Evolutionary conservation across 1,284 basidiomycete species (phyloP).

Genomic region (Amylostereum chailletii): DNA sequence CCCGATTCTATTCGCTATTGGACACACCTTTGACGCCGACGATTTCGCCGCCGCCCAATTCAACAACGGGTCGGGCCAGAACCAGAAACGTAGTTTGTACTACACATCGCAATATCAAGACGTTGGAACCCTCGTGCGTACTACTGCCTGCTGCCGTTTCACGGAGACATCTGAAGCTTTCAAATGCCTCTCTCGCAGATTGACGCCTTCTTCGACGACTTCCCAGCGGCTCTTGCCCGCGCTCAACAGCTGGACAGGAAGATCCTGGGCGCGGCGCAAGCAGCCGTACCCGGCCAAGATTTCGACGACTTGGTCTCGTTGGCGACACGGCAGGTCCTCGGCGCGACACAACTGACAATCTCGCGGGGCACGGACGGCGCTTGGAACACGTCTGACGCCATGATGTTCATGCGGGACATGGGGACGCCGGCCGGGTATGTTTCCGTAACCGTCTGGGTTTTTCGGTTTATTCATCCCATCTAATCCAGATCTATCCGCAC

Average conservation of each 20-base stretch:
- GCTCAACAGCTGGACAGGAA: slow-evolving; percentile 1
- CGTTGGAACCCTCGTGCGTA: slow-evolving; percentile 4
- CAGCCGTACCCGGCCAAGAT: neutral
- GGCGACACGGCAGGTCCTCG: neutral
- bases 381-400: slow-evolving; percentile 8
- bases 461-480: no score
- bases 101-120: neutral
- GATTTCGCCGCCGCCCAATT: slow-evolving; percentile 12
- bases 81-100: neutral
- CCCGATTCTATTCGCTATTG: slow-evolving; percentile 9
- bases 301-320: slow-evolving; percentile 1
- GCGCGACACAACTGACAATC: slow-evolving; percentile 7
- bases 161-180: no score
- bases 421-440: no score
- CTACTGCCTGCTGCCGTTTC: neutral
- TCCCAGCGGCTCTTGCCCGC: neutral
- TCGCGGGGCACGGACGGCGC: slow-evolving; percentile 1
- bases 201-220: neutral
- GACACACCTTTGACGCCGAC: slow-evolving; percentile 7
- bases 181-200: neutral
- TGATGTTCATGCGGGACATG: slow-evolving; percentile 38
- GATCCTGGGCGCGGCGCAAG: neutral
- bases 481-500: neutral
- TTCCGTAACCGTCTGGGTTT: no score
- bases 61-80: neutral